Evolutionary conservation across 257 asterid genomes (phyloP).

Genomic region (Fraxinus anomala): DNA sequence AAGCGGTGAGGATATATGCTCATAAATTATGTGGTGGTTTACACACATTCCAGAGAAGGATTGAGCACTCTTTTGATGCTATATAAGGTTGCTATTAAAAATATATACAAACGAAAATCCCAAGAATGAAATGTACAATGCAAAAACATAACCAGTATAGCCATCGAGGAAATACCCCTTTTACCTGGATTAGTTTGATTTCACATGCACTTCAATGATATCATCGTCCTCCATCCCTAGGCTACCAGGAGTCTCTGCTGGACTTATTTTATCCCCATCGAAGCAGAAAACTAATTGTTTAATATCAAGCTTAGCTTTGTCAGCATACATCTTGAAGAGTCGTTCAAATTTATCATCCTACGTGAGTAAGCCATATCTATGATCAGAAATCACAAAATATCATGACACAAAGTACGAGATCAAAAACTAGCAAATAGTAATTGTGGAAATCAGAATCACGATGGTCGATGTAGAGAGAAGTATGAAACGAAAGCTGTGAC

Average conservation of each 20-base stretch:
- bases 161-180: conserved; percentile 14
- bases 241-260: conserved; percentile 58
- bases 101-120: conserved; percentile 5
- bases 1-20: neutral
- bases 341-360: conserved; percentile 88
- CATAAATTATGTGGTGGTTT: neutral
- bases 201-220: conserved; percentile 76
- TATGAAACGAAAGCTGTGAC: neutral
- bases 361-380: conserved; percentile 23
- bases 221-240: conserved; percentile 91
- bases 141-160: neutral
- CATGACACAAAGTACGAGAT: neutral
- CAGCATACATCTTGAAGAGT: conserved; percentile 77
- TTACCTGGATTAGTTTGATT: conserved; percentile 51
- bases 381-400: conserved; percentile 6
- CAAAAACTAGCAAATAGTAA: conserved; percentile 1
- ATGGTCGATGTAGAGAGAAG: neutral
- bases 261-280: conserved; percentile 80
- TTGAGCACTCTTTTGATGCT: neutral
- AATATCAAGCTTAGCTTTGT: conserved; percentile 56
- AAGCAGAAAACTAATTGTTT: conserved; percentile 59
- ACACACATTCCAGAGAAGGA: neutral
- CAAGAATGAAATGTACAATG: conserved; percentile 15
- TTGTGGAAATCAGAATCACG: neutral
- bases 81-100: neutral